Evolutionary conservation across 2,329 filamentous ascomycete genomes (phyloP).

Genomic region (Fusarium mangiferae): DNA sequence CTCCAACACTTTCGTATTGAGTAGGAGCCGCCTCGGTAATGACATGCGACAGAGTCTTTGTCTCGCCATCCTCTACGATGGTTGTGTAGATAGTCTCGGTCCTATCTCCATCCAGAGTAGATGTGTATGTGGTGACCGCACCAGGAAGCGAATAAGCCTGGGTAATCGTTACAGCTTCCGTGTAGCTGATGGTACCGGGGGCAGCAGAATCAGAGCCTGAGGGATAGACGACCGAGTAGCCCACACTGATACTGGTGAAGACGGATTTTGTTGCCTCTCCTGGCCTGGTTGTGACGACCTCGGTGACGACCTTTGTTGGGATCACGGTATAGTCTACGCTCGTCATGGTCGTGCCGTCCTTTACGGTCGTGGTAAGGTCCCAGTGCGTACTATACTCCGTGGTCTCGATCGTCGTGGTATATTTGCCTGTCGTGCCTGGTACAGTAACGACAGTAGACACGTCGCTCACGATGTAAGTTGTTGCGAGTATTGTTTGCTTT

Average conservation of each 20-base stretch:
- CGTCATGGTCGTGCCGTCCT: constrained; percentile 13
- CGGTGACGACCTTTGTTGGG: constrained; percentile 28
- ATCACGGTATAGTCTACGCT: constrained; percentile 8
- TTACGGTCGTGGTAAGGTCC: constrained; percentile 20
- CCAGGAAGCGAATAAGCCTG: constrained; percentile 17
- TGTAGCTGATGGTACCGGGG: constrained; percentile 1
- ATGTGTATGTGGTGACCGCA: neutral
- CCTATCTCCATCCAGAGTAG: constrained; percentile 1
- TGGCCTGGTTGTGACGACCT: constrained; percentile 13
- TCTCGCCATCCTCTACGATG: constrained; percentile 19
- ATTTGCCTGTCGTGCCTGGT: constrained; percentile 38
- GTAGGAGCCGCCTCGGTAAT: constrained; percentile 23
- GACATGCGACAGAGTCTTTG: constrained; percentile 7
- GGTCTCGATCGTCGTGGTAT: constrained; percentile 24
- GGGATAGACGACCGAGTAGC: constrained; percentile 11
- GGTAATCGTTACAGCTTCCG: constrained; percentile 14
- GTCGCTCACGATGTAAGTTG: constrained; percentile 28
- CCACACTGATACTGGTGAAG: constrained; percentile 15
- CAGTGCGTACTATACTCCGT: constrained; percentile 23
- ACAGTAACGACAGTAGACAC: constrained; percentile 29
- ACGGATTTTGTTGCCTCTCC: constrained; percentile 1
- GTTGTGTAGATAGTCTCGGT: constrained; percentile 22
- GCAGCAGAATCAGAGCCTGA: constrained; percentile 1
- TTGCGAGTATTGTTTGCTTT: constrained; percentile 12
- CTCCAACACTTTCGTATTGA: constrained; percentile 25